Percentiles rank a stretch among this genome's conserved stretches.
Conservation (phyloP, 345 rosid genomes). For the Alliaria petiolata region DNA sequence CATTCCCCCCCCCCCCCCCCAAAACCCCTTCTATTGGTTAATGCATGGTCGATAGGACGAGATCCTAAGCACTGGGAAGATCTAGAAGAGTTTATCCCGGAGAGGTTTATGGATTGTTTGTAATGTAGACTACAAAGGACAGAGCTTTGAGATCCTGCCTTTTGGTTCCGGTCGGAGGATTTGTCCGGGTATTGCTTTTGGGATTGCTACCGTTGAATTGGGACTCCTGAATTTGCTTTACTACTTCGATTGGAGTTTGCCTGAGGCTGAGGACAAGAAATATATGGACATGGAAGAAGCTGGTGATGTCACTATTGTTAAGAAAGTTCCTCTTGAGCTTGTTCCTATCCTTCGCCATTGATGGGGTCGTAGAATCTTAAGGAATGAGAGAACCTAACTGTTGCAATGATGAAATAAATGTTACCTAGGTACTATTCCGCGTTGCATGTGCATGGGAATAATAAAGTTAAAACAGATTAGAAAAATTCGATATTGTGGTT, state of each 20-base stretch:
- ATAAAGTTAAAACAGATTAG: too few species aligned
- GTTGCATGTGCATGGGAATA: too few species aligned
- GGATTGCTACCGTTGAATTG: not conserved
- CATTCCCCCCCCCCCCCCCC: too few species aligned
- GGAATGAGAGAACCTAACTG: too few species aligned
- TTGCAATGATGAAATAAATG: too few species aligned
- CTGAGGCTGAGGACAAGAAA: not conserved
- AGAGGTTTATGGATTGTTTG: constrained; percentile 41
- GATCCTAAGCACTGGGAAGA: constrained; percentile 40
- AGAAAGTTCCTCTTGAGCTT: too few species aligned
- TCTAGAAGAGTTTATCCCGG: constrained; percentile 39
- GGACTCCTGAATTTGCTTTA: constrained; percentile 10
- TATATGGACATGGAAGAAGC: not conserved
- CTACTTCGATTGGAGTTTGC: constrained; percentile 26
- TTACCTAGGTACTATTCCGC: too few species aligned
- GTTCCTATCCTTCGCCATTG: not conserved
- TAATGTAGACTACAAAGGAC: constrained; percentile 39
- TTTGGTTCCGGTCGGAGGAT: constrained; percentile 40
- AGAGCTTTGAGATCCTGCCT: constrained; percentile 38
- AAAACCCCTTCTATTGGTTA: constrained; percentile 31
- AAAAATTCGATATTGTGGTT: too few species aligned
- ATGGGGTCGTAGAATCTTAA: too few species aligned
- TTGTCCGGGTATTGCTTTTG: constrained; percentile 13
- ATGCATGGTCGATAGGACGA: constrained; percentile 42
- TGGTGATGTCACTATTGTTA: too few species aligned